Base-by-base conservation (phyloP, 441 rosid genomes). In the Erysimum pusillum region DNA sequence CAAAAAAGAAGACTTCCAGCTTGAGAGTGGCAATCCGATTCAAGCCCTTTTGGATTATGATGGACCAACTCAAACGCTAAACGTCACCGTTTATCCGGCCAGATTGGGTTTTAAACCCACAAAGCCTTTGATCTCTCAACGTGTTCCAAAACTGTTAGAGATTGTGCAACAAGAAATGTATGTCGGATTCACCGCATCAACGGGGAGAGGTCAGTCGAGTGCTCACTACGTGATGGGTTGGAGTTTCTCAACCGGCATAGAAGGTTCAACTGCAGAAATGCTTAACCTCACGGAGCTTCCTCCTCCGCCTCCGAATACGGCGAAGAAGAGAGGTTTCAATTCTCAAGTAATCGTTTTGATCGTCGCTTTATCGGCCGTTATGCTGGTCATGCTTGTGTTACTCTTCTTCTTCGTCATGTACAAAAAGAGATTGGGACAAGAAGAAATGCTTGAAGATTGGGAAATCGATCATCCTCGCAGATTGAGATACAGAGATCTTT, bases 381-480 rank as follows among this genome's bases (percentile, higher is more conserved):
- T 78, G 18, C 15, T 79, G 44, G 38, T 83, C 20, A 42, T 86
- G 35, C 4, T 86, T 17, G 89, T 82, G 22, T 32, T 81, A 9
- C 62, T 88, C 41, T 31, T 77, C 25, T 80, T 67, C 59, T 61
- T 84, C 9, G 39, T 65, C 5, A 42, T 80, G 9, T 42, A 63
- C 42, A 83, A 62, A 20, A 79, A 77, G 62, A 52, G 58, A 44
- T 9, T 28, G 20, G 67, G 39, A 25, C 76, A 58, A 36, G 74
- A 14, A 2, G 93, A 91, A 64, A 56, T 2, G 48, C 88, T 87
- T 1, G 93, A 91, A 80, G 93, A 86, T 44, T 91, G 93, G 97
- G 97, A 89, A 70, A 13, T 86, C 61, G 89, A 91, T 9, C 87
- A 90, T 81, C 97, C 97, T 6, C 97, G 87, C 76, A 76, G 97